phyloP scores from a whole-genome alignment of 73 alveolate genomes.

The Effrenium voratum region DNA sequence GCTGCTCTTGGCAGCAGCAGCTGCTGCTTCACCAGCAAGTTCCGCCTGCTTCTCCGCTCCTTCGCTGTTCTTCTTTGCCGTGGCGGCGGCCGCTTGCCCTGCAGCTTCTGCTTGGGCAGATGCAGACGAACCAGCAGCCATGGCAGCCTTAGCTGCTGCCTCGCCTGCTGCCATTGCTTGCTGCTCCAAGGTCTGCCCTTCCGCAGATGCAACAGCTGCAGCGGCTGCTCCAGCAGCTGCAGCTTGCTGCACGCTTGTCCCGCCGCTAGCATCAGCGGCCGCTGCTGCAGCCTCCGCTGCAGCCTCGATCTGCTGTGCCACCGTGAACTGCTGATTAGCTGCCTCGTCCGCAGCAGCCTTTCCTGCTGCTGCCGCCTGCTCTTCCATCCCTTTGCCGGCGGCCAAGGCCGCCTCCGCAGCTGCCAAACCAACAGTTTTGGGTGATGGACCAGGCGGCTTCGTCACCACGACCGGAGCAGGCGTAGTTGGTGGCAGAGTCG shows the following conservation, averaged over 20 bases:
- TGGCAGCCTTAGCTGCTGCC: slow-evolving; percentile 13
- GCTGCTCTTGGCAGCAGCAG: not conserved
- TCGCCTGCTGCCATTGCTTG: slow-evolving; percentile 5
- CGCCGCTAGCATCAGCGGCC: not conserved
- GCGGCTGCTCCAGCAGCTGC: slow-evolving; percentile 12
- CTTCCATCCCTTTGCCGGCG: not conserved
- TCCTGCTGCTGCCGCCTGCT: slow-evolving; percentile 34
- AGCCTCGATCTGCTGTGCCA: not conserved
- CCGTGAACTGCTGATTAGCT: not conserved
- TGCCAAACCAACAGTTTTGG: not conserved
- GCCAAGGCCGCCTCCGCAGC: slow-evolving; percentile 12
- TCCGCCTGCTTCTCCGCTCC: slow-evolving; percentile 17
- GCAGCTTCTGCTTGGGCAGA: slow-evolving; percentile 9
- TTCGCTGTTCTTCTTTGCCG: not conserved
- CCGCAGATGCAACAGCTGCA: not conserved
- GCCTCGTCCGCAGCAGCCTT: not conserved
- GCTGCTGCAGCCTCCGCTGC: slow-evolving; percentile 16
- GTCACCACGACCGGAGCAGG: not conserved
- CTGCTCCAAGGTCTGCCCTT: slow-evolving; percentile 29
- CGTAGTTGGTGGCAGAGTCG: not conserved
- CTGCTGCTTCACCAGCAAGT: slow-evolving; percentile 18
- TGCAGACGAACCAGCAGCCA: not conserved
- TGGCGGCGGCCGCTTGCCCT: slow-evolving; percentile 16
- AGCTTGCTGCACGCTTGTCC: not conserved
- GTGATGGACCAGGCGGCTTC: not conserved